These are phyloP conservation scores for Leccinellum rugosiceps DNA, from an alignment of 768 basidiomycete species.

Conservation along the genomic window DNA sequence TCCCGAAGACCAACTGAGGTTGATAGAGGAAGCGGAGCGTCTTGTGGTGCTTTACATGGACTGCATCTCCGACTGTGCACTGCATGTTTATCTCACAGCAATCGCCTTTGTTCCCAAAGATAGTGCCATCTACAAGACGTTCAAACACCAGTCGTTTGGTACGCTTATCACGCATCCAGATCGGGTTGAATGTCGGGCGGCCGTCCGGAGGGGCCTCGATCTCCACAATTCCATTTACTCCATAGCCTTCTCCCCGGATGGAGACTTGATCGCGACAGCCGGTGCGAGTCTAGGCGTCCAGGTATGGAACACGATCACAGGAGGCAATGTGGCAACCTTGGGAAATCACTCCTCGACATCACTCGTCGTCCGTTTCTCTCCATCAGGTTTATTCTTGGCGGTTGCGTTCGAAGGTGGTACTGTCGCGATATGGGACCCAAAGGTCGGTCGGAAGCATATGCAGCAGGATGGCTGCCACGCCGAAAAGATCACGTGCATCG, in stretches of 20 bases:
- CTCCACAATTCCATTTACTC: slow-evolving; percentile 11
- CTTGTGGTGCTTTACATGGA: slow-evolving; percentile 20
- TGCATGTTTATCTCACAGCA: slow-evolving; percentile 17
- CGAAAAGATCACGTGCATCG: slow-evolving; percentile 17
- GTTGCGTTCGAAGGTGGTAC: slow-evolving; percentile 16
- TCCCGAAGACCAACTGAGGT: slow-evolving; percentile 2
- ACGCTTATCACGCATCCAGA: not conserved
- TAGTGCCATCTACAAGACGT: slow-evolving; percentile 6
- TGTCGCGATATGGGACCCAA: slow-evolving; percentile 20
- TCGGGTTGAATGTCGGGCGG: not conserved
- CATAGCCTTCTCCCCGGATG: slow-evolving; percentile 12
- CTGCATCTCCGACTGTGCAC: slow-evolving; percentile 18
- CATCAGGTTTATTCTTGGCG: slow-evolving; percentile 19
- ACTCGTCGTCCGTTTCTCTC: slow-evolving; percentile 16
- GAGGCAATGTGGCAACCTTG: slow-evolving; percentile 18
- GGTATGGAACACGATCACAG: slow-evolving; percentile 21
- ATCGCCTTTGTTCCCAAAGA: not conserved
- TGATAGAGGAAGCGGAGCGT: slow-evolving; percentile 19
- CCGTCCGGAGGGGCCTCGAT: not conserved
- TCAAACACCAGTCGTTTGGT: slow-evolving; percentile 5
- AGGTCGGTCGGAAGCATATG: slow-evolving; percentile 15
- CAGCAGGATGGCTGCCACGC: slow-evolving; percentile 12
- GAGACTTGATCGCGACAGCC: slow-evolving; percentile 15
- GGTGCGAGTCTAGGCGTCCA: slow-evolving; percentile 16
- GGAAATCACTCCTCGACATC: slow-evolving; percentile 11